These are phyloP conservation scores for Phytophthora citrophthora DNA, from an alignment of 352 stramenopile species.

Conservation along the genomic window DNA sequence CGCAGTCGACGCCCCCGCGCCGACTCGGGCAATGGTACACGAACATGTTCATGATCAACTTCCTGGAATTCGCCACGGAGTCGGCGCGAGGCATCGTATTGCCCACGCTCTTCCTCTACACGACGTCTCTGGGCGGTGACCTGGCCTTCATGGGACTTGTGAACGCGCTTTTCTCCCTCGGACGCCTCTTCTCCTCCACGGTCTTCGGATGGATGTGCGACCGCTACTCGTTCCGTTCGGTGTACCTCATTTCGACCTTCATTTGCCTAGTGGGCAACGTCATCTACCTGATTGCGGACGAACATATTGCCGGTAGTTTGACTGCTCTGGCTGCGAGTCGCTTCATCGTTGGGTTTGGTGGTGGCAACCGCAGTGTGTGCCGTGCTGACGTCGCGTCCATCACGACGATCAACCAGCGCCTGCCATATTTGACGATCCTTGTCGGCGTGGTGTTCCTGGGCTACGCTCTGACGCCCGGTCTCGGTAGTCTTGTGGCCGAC, in stretches of 20 bases:
- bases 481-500: conserved; percentile 64
- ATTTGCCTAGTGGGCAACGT: conserved; percentile 77
- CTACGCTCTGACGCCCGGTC: conserved; percentile 68
- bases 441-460: conserved; percentile 75
- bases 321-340: conserved; percentile 56
- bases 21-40: conserved; percentile 59
- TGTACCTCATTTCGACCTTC: conserved; percentile 76
- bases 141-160: conserved; percentile 79
- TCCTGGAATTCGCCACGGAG: conserved; percentile 80
- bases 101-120: conserved; percentile 84
- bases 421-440: conserved; percentile 78
- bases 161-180: conserved; percentile 76
- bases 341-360: conserved; percentile 78
- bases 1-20: conserved; percentile 37
- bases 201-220: conserved; percentile 86
- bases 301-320: conserved; percentile 61
- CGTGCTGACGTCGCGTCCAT: conserved; percentile 73
- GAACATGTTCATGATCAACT: conserved; percentile 85
- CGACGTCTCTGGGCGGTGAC: conserved; percentile 69
- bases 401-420: conserved; percentile 71
- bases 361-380: conserved; percentile 76
- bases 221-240: conserved; percentile 76
- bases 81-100: conserved; percentile 75
- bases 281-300: conserved; percentile 72
- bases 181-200: conserved; percentile 74